Percentiles rank a stretch among this genome's conserved stretches.
Conservation (phyloP, 2,329 filamentous ascomycete species). For the Diaporthe longicolla region DNA sequence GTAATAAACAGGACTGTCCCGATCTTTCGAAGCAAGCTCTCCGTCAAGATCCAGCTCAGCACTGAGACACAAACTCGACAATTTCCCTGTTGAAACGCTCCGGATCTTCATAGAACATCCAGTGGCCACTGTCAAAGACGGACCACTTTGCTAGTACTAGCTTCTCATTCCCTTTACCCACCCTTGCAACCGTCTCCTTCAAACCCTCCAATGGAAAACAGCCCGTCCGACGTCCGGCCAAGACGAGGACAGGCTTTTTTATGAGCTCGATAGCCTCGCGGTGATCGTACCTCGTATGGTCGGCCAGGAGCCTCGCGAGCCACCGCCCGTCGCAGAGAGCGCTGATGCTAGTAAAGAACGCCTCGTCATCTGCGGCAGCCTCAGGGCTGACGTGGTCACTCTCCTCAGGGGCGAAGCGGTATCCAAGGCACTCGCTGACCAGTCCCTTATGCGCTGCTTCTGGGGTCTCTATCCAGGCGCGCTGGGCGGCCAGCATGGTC, state of each 20-base stretch:
- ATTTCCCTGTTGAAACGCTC: constrained; percentile 55
- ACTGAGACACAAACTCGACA: constrained; percentile 48
- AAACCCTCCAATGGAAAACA: constrained; percentile 57
- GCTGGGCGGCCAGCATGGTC: constrained; percentile 52
- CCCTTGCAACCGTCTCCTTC: constrained; percentile 53
- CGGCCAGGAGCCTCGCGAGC: constrained; percentile 55
- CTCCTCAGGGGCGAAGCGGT: constrained; percentile 48
- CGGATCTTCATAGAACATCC: constrained; percentile 58
- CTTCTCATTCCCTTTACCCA: constrained; percentile 45
- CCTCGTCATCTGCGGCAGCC: constrained; percentile 49
- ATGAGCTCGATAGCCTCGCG: constrained; percentile 56
- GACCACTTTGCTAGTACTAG: constrained; percentile 47
- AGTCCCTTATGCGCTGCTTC: constrained; percentile 50
- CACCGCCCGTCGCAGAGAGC: constrained; percentile 53
- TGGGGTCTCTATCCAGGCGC: constrained; percentile 46
- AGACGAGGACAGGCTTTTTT: constrained; percentile 52
- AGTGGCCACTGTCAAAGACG: constrained; percentile 56
- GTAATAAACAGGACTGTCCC: background rate
- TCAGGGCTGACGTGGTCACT: constrained; percentile 47
- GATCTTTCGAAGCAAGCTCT: background rate
- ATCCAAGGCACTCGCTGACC: constrained; percentile 54
- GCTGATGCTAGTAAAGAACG: constrained; percentile 54
- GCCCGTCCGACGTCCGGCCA: constrained; percentile 54
- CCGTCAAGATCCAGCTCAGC: background rate
- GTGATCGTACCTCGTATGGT: constrained; percentile 59